Base-by-base conservation (phyloP, 345 rosid species). In the Eucalyptus leucophloia region DNA sequence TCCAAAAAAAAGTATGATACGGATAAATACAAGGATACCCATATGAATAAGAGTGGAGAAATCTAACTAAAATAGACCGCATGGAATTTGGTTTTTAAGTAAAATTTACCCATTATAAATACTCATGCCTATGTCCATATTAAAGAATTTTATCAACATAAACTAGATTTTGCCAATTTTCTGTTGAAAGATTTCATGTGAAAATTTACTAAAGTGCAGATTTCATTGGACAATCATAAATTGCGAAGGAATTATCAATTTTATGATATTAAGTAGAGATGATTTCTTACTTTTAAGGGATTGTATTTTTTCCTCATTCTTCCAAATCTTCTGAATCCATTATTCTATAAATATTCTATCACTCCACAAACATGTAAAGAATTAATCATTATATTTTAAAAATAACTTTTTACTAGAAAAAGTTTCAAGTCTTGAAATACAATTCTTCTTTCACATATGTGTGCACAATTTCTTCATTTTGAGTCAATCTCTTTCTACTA, bases 21-120 rank as follows among this genome's bases (percentile, higher is more conserved):
- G 32, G n/a, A 60, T 58, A 26, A 60, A 60, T 60, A 2, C 16
- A 28, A 60, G 16, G n/a, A 60, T 60, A 26, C 32, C n/a, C 67
- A 26, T 28, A 5, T 11, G n/a, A 58, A 58, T 58, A 58, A 58
- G 65, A 5, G 65, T 11, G 15, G n/a, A 58, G 65, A 58, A 26
- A 58, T 5, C 1, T 11, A 24, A 58, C 14, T 58, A 58, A 26
- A 24, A 12, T 58, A 58, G 15, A 24, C 2, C 1, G 0, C 7
- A 1, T 8, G 11, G 1, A 58, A 28, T 26, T 60, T 60, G 67
- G 0, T 8, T 6, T 1, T 60, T 1, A 1, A 0, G n/a, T 60
- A 60, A 26, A 60, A 28, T 60, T 24, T 60, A 60, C 0, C 16
- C 67, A 26, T 7, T 26, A 1, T 58, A 1, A 58, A 26, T 26